Conservation (phyloP, 2,329 filamentous ascomycete genomes). For the Uncinocarpus reesii region DNA sequence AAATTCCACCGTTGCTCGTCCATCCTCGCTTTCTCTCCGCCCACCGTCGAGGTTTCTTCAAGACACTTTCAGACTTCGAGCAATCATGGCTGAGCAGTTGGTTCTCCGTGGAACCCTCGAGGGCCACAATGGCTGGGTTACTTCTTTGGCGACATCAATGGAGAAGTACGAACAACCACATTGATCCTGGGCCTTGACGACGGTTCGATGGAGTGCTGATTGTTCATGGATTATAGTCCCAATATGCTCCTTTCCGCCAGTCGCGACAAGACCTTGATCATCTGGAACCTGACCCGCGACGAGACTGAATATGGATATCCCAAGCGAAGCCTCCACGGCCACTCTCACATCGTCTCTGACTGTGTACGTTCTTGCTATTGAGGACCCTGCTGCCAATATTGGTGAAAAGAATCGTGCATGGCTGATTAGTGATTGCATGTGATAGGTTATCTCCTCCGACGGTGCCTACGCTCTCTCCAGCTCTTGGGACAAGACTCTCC, state of each 20-base stretch:
- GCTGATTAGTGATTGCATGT: slow-evolving; percentile 26
- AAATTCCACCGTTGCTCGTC: slow-evolving; percentile 31
- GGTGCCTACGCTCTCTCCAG: slow-evolving; percentile 97
- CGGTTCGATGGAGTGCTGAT: slow-evolving; percentile 30
- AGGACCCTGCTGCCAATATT: slow-evolving; percentile 2
- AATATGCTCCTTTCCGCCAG: slow-evolving; percentile 98
- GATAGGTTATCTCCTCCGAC: slow-evolving; percentile 94
- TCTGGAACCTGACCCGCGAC: slow-evolving; percentile 99
- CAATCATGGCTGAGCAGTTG: slow-evolving; percentile 78
- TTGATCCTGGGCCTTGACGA: too few relatives aligned
- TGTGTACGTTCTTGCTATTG: slow-evolving; percentile 64
- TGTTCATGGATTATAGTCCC: slow-evolving; percentile 50
- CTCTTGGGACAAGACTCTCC: slow-evolving; percentile 99
- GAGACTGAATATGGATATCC: slow-evolving; percentile 97
- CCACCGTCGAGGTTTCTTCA: slow-evolving; percentile 26
- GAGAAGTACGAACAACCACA: slow-evolving; percentile 67
- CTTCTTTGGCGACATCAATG: slow-evolving; percentile 93
- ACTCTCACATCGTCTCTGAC: slow-evolving; percentile 99
- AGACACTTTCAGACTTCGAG: slow-evolving; percentile 32
- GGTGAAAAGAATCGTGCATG: slow-evolving; percentile 3
- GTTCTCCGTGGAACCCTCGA: slow-evolving; percentile 95
- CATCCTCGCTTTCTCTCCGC: slow-evolving; percentile 28
- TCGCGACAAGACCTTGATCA: slow-evolving; percentile 98
- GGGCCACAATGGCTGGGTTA: slow-evolving; percentile 99
- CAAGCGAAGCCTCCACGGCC: slow-evolving; percentile 95